Evolutionary conservation across 2,329 filamentous ascomycete genomes (phyloP).

Genomic region (Nigrospora oryzae): DNA sequence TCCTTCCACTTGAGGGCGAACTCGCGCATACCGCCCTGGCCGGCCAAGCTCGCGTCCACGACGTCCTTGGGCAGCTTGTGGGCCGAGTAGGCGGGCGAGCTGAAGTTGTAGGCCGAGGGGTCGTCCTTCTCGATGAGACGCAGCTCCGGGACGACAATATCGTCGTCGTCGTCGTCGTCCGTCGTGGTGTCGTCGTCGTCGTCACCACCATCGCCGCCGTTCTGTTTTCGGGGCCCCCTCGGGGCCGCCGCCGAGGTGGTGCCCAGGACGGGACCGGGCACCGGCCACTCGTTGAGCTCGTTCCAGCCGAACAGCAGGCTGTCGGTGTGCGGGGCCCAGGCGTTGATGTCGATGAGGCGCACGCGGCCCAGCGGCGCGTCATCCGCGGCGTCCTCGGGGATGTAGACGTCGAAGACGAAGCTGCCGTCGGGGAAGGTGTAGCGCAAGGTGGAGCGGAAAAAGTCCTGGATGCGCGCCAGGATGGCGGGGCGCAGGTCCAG

Average conservation of each 20-base stretch:
- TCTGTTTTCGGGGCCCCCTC: conserved; percentile 27
- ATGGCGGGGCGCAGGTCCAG: conserved; percentile 54
- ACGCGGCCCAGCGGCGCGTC: conserved; percentile 60
- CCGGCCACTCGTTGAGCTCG: conserved; percentile 68
- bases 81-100: conserved; percentile 80
- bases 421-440: conserved; percentile 74
- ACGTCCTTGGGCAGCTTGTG: conserved; percentile 94
- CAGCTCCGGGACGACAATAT: conserved; percentile 65
- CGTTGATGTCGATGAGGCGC: conserved; percentile 88
- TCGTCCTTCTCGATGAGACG: conserved; percentile 77
- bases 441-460: conserved; percentile 68
- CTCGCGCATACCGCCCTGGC: conserved; percentile 71
- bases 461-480: conserved; percentile 59
- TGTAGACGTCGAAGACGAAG: conserved; percentile 89
- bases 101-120: conserved; percentile 81
- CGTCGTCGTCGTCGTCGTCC: conserved; percentile 35
- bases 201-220: conserved; percentile 20
- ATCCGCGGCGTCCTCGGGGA: conserved; percentile 56
- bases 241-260: conserved; percentile 25
- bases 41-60: conserved; percentile 60
- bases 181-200: conserved; percentile 20
- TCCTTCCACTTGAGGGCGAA: conserved; percentile 71
- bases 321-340: conserved; percentile 87
- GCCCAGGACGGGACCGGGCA: conserved; percentile 49
- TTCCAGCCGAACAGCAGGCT: conserved; percentile 83